These are phyloP conservation scores for Cordyceps tenuipes DNA, from an alignment of 2,329 filamentous ascomycete genomes.

Conservation along the genomic window DNA sequence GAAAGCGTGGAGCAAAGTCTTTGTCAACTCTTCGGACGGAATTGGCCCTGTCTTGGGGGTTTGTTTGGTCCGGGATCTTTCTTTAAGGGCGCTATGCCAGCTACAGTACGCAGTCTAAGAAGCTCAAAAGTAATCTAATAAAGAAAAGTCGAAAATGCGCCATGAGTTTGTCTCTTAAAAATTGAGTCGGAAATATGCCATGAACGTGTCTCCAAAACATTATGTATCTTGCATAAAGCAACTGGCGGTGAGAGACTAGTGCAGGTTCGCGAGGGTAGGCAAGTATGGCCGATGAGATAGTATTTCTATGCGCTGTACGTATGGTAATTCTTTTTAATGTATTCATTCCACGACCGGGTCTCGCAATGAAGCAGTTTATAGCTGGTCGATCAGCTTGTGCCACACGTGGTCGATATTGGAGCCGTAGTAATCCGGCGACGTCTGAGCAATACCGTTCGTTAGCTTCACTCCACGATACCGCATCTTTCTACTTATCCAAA, in stretches of 20 bases:
- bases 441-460: slow-evolving; percentile 17
- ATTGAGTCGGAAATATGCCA: too few species aligned
- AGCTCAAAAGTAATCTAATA: neutral
- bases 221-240: neutral
- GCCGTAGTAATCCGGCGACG: slow-evolving; percentile 27
- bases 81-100: neutral
- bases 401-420: slow-evolving; percentile 28
- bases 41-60: neutral
- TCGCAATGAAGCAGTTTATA: slow-evolving; percentile 17
- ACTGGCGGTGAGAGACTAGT: neutral
- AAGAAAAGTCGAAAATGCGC: neutral
- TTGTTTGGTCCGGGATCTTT: neutral
- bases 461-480: neutral
- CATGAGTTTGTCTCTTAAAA: too few species aligned
- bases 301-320: too few species aligned
- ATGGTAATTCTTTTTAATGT: too few species aligned
- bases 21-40: neutral
- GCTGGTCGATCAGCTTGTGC: slow-evolving; percentile 27
- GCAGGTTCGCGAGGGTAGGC: too few species aligned
- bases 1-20: neutral
- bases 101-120: neutral
- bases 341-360: too few species aligned
- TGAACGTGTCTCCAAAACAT: too few species aligned
- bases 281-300: too few species aligned
- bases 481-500: neutral